Base-by-base conservation (phyloP, 495 filamentous ascomycete species). In the Hypoxylon lienhwacheense region DNA sequence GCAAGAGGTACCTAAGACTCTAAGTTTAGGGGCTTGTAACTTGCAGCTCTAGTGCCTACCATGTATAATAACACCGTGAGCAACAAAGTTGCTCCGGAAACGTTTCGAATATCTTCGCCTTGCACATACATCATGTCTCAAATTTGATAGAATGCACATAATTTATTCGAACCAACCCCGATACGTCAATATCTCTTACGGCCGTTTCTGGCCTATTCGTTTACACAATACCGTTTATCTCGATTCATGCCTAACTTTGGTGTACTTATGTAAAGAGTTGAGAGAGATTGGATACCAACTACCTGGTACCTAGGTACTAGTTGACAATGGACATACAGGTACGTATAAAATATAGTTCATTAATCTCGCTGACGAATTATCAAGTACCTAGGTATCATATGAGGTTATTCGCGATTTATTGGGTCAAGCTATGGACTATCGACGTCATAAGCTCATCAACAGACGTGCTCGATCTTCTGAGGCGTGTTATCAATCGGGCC, bases 381-480 rank as follows among this genome's bases (percentile, higher is more conserved):
- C 10, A 14, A 1, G 4, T 2, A 14, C 10, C 5, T 35, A 1
- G 32, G 6, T 5, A 14, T 15, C 17, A 14, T 21, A 5, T 10
- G 12, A 16, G 10, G 24, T 31, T n/a, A 16, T 28, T 31, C 8
- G 29, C 3, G 24, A 16, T 15, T 15, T 21, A 11, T 39, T n/a
- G n/a, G n/a, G n/a, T n/a, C 7, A n/a, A 15, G 14, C n/a, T 46
- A 45, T 20, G 26, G 19, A 6, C 17, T 48, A 36, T 19, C 26
- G 41, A 54, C 46, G 12, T 44, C 42, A 20, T 11, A 31, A 22
- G 8, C 4, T 21, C 2, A 44, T 67, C 71, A 85, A 55, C 82
- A 85, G 14, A 83, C 73, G 69, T 84, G 75, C 66, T 85, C 82
- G 61, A 83, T 71, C 62, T 77, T 66, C 61, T 77, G 49, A 21